These are phyloP conservation scores for Ogataea nakhonphanomensis DNA, from an alignment of 805 yeast genomes.

Conservation along the genomic window DNA sequence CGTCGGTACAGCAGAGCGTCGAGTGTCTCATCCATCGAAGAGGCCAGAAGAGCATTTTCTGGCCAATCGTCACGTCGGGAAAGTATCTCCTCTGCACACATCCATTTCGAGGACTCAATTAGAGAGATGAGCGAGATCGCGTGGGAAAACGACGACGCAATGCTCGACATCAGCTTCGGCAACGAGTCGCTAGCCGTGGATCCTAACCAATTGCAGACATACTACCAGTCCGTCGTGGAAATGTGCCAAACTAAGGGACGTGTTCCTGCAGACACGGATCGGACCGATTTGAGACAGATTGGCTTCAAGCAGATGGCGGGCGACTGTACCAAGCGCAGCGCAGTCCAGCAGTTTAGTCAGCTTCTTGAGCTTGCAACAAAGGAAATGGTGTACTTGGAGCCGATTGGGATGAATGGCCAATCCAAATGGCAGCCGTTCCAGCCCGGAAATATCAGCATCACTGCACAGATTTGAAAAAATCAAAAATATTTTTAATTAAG, in stretches of 20 bases:
- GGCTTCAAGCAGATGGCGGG: conserved; percentile 12
- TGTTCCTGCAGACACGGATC: conserved; percentile 1
- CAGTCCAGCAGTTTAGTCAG: conserved; percentile 20
- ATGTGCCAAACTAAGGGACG: conserved; percentile 6
- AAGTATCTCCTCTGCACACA: conserved; percentile 14
- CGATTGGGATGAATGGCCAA: conserved; percentile 14
- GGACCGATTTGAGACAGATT: conserved; percentile 13
- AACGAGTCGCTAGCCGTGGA: conserved; percentile 4
- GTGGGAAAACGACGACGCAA: conserved; percentile 22
- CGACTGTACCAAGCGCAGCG: conserved; percentile 12
- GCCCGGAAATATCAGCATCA: conserved; percentile 18
- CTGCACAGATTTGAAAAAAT: conserved; percentile 10
- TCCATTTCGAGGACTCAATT: conserved; percentile 6
- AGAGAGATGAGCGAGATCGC: conserved; percentile 4
- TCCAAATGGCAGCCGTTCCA: conserved; percentile 26
- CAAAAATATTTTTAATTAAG: neutral
- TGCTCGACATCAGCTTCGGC: conserved; percentile 20
- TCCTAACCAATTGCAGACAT: conserved; percentile 1
- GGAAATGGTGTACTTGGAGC: conserved; percentile 13
- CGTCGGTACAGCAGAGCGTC: conserved; percentile 21
- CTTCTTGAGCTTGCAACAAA: conserved; percentile 20
- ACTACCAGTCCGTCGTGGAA: conserved; percentile 6
- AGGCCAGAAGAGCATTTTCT: conserved; percentile 22
- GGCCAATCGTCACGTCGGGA: conserved; percentile 15
- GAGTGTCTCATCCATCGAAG: conserved; percentile 27